A percentile compares a stretch with the other conserved stretches of the same genome.
These are phyloP conservation scores for Ogataea methanolica DNA, from an alignment of 805 yeast genomes.

Conservation along the genomic window DNA sequence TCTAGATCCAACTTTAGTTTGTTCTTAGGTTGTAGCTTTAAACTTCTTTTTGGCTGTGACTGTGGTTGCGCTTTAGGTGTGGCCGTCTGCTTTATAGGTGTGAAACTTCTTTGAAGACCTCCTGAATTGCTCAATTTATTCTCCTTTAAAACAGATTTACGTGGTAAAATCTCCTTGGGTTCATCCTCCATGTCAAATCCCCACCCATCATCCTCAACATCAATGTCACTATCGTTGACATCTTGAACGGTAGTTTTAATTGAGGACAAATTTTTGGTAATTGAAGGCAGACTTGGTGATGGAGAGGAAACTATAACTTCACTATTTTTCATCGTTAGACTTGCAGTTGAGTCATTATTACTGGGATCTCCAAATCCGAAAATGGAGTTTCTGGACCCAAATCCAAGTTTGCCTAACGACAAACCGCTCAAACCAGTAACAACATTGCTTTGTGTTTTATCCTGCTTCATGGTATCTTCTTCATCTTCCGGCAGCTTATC, in stretches of 20 bases:
- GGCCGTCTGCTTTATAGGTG: background rate
- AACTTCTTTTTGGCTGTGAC: slow-evolving; percentile 7
- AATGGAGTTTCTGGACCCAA: slow-evolving; percentile 12
- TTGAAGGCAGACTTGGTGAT: background rate
- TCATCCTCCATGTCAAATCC: slow-evolving; percentile 23
- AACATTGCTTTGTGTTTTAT: slow-evolving; percentile 9
- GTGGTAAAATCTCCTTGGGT: background rate
- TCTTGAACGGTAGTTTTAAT: background rate
- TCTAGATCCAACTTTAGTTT: slow-evolving; percentile 33
- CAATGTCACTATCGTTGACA: background rate
- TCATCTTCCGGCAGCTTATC: slow-evolving; percentile 27
- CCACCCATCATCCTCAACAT: slow-evolving; percentile 24
- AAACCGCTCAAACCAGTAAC: slow-evolving; percentile 14
- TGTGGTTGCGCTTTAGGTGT: background rate
- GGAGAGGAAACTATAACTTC: slow-evolving; percentile 3
- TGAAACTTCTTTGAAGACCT: background rate
- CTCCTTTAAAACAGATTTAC: background rate
- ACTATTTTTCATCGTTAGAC: slow-evolving; percentile 15
- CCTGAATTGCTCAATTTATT: background rate
- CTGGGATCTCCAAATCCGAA: slow-evolving; percentile 15
- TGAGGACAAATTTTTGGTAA: background rate
- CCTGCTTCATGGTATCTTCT: slow-evolving; percentile 18
- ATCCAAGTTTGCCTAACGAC: slow-evolving; percentile 21
- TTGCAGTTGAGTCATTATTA: slow-evolving; percentile 12
- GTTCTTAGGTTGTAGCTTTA: slow-evolving; percentile 23